These are phyloP conservation scores for Penicillium expansum DNA, from an alignment of 2,329 filamentous ascomycete species.

Conservation along the genomic window DNA sequence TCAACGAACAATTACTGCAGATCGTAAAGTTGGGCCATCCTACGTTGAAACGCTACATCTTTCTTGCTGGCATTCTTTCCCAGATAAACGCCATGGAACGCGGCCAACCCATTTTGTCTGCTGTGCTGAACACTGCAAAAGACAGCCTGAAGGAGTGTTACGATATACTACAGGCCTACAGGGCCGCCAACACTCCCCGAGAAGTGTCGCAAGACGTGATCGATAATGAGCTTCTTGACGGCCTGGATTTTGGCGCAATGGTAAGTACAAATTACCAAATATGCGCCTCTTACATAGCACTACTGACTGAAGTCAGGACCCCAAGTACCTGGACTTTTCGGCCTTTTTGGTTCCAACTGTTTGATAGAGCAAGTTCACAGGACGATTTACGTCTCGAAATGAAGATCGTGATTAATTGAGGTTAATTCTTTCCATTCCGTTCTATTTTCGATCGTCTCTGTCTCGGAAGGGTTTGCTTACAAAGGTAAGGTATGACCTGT, in stretches of 20 bases:
- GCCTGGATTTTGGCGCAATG: not conserved
- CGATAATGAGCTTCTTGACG: not conserved
- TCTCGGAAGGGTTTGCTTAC: too few species aligned
- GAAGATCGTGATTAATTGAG: conserved; percentile 1
- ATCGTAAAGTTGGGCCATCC: conserved; percentile 18
- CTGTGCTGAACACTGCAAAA: conserved; percentile 10
- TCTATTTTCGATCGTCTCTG: too few species aligned
- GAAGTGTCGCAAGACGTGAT: not conserved
- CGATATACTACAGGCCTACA: conserved; percentile 5
- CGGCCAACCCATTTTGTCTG: conserved; percentile 11
- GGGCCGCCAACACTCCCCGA: not conserved
- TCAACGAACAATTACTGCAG: conserved; percentile 21
- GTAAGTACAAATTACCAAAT: not conserved
- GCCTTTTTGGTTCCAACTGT: not conserved
- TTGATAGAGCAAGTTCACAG: not conserved
- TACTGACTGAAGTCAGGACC: not conserved
- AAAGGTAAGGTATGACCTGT: too few species aligned
- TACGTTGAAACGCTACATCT: conserved; percentile 12
- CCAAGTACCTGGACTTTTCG: not conserved
- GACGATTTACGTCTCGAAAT: not conserved
- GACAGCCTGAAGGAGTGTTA: conserved; percentile 10
- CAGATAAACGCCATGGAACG: conserved; percentile 13
- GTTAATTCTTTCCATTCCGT: too few species aligned
- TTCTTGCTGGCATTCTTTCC: conserved; percentile 7
- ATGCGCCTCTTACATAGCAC: conserved; percentile 1